Evolutionary conservation across 2,329 filamentous ascomycete species (phyloP).

Genomic region (Botrytis fragariae): DNA sequence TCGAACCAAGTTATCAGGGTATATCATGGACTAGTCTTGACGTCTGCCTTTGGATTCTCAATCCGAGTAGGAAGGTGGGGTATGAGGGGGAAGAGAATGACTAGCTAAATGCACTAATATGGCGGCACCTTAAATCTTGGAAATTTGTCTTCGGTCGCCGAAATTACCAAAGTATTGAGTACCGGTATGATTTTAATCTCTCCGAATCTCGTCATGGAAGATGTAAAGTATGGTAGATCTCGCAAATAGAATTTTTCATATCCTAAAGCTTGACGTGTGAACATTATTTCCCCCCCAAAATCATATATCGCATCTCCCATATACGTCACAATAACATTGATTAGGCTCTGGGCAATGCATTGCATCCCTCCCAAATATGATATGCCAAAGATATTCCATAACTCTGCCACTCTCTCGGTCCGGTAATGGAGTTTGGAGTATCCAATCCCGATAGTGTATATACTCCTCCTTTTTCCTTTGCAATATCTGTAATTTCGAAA

Average conservation of each 20-base stretch:
- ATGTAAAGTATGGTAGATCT: background rate
- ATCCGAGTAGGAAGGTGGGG: background rate
- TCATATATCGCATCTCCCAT: conserved; percentile 34
- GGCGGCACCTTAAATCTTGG: background rate
- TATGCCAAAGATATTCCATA: conserved; percentile 65
- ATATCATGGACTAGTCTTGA: background rate
- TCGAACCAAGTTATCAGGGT: background rate
- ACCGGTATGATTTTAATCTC: background rate
- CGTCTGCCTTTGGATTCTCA: background rate
- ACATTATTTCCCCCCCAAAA: conserved; percentile 22
- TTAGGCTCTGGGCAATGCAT: conserved; percentile 31
- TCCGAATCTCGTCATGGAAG: background rate
- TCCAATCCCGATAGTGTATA: conserved; percentile 55
- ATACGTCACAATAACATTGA: conserved; percentile 37
- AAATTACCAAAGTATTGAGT: background rate
- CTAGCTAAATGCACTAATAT: background rate
- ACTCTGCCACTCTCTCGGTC: conserved; percentile 59
- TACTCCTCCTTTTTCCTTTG: conserved; percentile 53
- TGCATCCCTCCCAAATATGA: conserved; percentile 55
- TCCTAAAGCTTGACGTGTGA: background rate
- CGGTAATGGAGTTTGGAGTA: conserved; percentile 52
- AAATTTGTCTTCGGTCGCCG: background rate
- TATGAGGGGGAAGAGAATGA: background rate
- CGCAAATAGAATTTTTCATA: background rate
- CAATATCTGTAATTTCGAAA: conserved; percentile 52